These are phyloP conservation scores for Schizophyllum amplum DNA, from an alignment of 1,284 basidiomycete species.

Conservation along the genomic window DNA sequence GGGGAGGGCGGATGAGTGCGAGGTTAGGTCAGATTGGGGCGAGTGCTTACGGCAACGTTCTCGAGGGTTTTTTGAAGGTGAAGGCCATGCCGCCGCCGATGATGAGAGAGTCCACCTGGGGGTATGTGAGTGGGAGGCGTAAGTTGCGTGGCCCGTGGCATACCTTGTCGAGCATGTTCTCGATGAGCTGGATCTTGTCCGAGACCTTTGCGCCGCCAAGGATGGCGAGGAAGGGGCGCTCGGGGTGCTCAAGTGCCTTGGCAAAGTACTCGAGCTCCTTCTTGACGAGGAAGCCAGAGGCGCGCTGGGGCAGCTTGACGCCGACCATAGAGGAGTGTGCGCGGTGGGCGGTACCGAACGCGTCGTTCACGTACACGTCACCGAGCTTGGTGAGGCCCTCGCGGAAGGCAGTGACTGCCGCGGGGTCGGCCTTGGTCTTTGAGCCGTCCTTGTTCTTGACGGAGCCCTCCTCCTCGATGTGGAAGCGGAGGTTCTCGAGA, in stretches of 20 bases:
- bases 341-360: constrained; percentile 97
- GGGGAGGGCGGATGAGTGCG: constrained; percentile 7
- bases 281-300: constrained; percentile 95
- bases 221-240: constrained; percentile 96
- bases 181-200: constrained; percentile 98
- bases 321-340: constrained; percentile 99
- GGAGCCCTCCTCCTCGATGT: constrained; percentile 96
- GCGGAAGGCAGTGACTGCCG: constrained; percentile 80
- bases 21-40: constrained; percentile 2
- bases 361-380: constrained; percentile 98
- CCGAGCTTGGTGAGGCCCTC: constrained; percentile 85
- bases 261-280: constrained; percentile 99
- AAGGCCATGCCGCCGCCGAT: constrained; percentile 99
- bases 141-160: neutral
- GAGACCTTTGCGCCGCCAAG: constrained; percentile 98
- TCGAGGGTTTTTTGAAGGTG: constrained; percentile 95
- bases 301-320: constrained; percentile 87
- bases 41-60: constrained; percentile 53
- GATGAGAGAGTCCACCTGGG: constrained; percentile 90
- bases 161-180: constrained; percentile 98
- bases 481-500: constrained; percentile 97
- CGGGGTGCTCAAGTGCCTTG: constrained; percentile 92
- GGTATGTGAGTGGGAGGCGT: constrained; percentile 2
- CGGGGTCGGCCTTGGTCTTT: constrained; percentile 88
- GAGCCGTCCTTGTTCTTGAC: constrained; percentile 88